These are phyloP conservation scores for Salvia splendens DNA, from an alignment of 257 asterid genomes.

Conservation along the genomic window DNA sequence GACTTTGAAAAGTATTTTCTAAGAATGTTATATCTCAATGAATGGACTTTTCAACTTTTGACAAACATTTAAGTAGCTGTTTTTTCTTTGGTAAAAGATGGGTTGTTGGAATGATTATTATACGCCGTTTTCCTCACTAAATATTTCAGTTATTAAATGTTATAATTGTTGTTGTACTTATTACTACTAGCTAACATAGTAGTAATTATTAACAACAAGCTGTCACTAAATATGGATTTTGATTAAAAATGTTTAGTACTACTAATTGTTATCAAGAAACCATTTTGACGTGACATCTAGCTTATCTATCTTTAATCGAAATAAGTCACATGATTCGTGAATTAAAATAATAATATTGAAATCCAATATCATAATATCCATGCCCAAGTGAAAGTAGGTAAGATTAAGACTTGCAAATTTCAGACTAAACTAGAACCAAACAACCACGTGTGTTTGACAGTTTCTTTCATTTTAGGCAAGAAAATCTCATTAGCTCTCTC, in stretches of 20 bases:
- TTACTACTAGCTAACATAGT: too few relatives aligned
- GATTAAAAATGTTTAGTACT: neutral
- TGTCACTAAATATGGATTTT: neutral
- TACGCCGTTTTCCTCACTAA: neutral
- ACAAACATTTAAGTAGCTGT: too few relatives aligned
- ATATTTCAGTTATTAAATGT: neutral
- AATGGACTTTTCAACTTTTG: neutral
- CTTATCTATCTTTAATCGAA: neutral
- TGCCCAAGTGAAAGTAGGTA: slow-evolving; percentile 18
- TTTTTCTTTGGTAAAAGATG: neutral
- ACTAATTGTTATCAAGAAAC: neutral
- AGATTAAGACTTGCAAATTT: slow-evolving; percentile 7
- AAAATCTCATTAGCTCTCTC: neutral
- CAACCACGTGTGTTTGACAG: neutral
- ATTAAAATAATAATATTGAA: neutral
- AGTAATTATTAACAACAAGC: too few relatives aligned
- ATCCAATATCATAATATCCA: neutral
- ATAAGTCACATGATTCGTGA: neutral
- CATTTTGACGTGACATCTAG: neutral
- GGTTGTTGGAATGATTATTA: slow-evolving; percentile 3
- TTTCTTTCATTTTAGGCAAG: neutral
- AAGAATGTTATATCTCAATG: neutral
- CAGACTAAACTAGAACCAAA: slow-evolving; percentile 24
- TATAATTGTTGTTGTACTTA: too few relatives aligned
- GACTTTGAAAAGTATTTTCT: neutral